Conservation (phyloP, 148 eudicot genomes). For the Talinum fruticosum region DNA sequence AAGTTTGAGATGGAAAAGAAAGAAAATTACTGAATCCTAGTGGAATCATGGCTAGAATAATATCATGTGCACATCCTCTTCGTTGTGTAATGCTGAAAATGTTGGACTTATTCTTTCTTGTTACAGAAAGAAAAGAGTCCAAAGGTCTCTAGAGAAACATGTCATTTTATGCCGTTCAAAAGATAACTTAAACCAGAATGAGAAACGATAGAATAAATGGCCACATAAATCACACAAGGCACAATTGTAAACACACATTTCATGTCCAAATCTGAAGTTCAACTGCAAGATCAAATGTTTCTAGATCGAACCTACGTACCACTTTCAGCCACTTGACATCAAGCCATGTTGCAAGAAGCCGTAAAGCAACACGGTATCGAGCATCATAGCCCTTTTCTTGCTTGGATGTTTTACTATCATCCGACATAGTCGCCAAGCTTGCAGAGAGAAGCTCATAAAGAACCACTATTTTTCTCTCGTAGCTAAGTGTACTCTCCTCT, state of each 20-base stretch:
- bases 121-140: neutral
- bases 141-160: neutral
- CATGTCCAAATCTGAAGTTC: neutral
- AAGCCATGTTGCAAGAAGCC: slow-evolving; percentile 87
- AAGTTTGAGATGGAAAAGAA: too few relatives aligned
- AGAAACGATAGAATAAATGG: neutral
- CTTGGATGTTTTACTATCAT: slow-evolving; percentile 42
- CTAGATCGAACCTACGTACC: slow-evolving; percentile 40
- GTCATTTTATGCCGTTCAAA: neutral
- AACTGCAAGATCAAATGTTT: neutral
- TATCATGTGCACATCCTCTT: neutral
- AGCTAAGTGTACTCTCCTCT: slow-evolving; percentile 62
- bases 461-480: slow-evolving; percentile 67
- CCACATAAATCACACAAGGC: neutral
- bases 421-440: slow-evolving; percentile 78
- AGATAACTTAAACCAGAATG: neutral
- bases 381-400: slow-evolving; percentile 84
- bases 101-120: neutral
- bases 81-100: slow-evolving; percentile 3
- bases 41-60: slow-evolving; percentile 6
- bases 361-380: slow-evolving; percentile 81
- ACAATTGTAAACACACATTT: neutral
- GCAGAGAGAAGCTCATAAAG: slow-evolving; percentile 89
- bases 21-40: neutral
- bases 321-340: slow-evolving; percentile 77